phyloP scores from a whole-genome alignment of 1,139 yeast species.

The Casaregolazyma lundiana region DNA sequence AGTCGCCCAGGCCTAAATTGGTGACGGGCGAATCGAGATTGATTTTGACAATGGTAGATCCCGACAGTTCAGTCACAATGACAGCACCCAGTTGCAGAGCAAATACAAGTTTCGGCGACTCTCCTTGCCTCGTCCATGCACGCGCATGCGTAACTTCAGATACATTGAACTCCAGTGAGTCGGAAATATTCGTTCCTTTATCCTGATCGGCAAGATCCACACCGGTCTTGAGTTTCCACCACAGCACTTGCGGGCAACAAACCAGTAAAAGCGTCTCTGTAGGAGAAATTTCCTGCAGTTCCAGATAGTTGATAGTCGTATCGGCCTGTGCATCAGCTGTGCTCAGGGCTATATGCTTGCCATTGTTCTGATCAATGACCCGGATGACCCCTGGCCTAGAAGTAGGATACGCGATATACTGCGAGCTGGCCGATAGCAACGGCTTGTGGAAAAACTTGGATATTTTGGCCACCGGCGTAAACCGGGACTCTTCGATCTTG shows the following conservation, averaged over 20 bases:
- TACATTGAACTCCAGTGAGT: background rate
- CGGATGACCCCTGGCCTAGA: constrained; percentile 26
- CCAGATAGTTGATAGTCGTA: background rate
- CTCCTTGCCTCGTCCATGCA: background rate
- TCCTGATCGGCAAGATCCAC: constrained; percentile 4
- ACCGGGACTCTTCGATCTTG: constrained; percentile 1
- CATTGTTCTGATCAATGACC: constrained; percentile 27
- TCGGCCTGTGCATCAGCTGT: constrained; percentile 11
- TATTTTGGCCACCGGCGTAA: constrained; percentile 11
- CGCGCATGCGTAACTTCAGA: background rate
- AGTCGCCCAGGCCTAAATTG: constrained; percentile 2
- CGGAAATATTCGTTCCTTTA: constrained; percentile 1
- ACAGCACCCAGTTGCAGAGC: background rate
- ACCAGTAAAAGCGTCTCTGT: constrained; percentile 10
- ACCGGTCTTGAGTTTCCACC: constrained; percentile 2
- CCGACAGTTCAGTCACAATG: constrained; percentile 3
- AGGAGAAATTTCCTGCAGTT: constrained; percentile 8
- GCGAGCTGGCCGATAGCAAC: constrained; percentile 29
- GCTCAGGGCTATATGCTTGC: constrained; percentile 14
- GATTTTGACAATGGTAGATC: background rate
- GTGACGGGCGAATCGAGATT: constrained; percentile 1
- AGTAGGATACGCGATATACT: constrained; percentile 31
- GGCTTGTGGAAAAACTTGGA: constrained; percentile 10
- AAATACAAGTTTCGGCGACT: background rate
- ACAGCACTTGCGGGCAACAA: constrained; percentile 7